Percentiles rank a stretch among this genome's conserved stretches.
These are phyloP conservation scores for Peltaster fructicola DNA, from an alignment of 2,329 filamentous ascomycete genomes.

Conservation along the genomic window DNA sequence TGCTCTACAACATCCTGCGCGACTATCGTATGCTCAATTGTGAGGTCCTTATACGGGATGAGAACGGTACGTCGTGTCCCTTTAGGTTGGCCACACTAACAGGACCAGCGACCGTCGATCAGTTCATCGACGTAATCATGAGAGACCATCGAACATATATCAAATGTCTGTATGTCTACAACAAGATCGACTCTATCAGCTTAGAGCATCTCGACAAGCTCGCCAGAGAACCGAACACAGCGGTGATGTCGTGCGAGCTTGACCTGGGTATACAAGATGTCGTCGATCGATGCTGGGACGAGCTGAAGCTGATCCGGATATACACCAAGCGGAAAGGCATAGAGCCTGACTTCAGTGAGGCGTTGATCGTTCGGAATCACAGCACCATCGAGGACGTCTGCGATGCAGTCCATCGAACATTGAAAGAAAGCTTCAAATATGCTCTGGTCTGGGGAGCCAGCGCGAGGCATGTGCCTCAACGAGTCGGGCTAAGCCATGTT, in stretches of 20 bases:
- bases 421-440: conserved; percentile 99
- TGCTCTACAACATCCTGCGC: conserved; percentile 90
- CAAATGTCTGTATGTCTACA: conserved; percentile 88
- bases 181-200: conserved; percentile 94
- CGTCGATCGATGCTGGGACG: conserved; percentile 86
- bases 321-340: conserved; percentile 93
- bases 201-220: conserved; percentile 85
- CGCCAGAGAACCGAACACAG: conserved; percentile 81
- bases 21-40: conserved; percentile 99
- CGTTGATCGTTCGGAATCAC: conserved; percentile 75
- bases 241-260: conserved; percentile 93
- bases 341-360: conserved; percentile 79
- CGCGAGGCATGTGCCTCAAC: conserved; percentile 82
- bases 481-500: conserved; percentile 68
- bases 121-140: conserved; percentile 99
- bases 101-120: conserved; percentile 64
- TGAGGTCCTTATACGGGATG: conserved; percentile 87
- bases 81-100: conserved; percentile 4
- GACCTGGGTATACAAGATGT: conserved; percentile 88
- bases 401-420: conserved; percentile 76
- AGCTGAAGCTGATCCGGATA: conserved; percentile 72
- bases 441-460: conserved; percentile 95
- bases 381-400: conserved; percentile 93
- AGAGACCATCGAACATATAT: conserved; percentile 98
- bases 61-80: conserved; percentile 39